These are phyloP conservation scores for Alternaria burnsii DNA, from an alignment of 2,329 filamentous ascomycete genomes.

Conservation along the genomic window DNA sequence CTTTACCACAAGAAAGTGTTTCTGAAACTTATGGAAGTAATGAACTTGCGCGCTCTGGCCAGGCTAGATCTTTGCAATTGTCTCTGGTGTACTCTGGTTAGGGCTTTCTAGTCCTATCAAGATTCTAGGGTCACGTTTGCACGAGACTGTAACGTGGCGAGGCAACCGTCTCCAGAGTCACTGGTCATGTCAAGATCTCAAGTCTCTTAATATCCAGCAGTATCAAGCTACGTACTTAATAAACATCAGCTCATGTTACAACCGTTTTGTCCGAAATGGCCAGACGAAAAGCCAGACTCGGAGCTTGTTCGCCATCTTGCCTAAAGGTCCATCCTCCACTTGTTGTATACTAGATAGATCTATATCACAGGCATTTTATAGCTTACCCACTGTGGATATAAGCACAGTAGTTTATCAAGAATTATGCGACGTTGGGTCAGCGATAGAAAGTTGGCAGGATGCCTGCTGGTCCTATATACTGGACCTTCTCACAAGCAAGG, in stretches of 20 bases:
- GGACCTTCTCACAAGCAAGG: background rate
- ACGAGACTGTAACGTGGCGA: background rate
- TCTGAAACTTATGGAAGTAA: background rate
- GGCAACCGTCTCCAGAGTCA: background rate
- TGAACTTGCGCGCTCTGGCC: background rate
- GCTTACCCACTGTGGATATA: background rate
- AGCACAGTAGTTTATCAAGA: background rate
- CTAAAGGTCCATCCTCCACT: background rate
- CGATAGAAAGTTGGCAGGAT: constrained; percentile 29
- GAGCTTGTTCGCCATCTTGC: background rate
- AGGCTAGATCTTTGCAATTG: background rate
- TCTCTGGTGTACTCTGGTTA: background rate
- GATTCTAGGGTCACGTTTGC: background rate
- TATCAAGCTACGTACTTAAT: background rate
- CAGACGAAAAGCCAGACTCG: background rate
- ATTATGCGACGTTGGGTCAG: background rate
- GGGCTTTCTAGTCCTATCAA: background rate
- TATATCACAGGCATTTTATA: background rate
- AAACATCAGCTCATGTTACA: background rate
- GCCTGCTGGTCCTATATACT: constrained; percentile 13
- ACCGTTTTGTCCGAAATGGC: background rate
- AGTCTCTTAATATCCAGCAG: background rate
- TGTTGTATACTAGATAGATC: background rate
- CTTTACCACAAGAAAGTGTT: background rate
- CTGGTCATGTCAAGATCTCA: background rate